Evolutionary conservation across 305 asterid genomes (phyloP), one percentile per base, ranked within the genome.

Genomic region (Fraxinus ornus): DNA sequence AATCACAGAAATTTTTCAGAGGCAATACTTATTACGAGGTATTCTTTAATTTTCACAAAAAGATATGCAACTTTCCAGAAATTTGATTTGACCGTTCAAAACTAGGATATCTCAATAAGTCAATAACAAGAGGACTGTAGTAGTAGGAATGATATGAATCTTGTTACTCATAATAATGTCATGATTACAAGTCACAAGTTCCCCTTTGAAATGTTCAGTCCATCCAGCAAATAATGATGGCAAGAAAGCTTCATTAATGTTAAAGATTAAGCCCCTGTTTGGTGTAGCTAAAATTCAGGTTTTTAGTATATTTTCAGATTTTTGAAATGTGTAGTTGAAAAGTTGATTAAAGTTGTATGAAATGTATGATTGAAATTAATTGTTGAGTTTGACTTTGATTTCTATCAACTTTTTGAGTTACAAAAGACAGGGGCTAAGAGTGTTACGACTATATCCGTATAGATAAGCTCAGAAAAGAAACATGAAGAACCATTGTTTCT

Each of bases 401-500:
- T 47, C 19, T 15, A 47, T 47, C 57, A 13, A 47, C 57, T 47
- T 47, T 47, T 47, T 12, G 13, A 3, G 52, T 47, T 47, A 47
- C 55, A 47, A 13, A 15, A 47, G 10, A 47, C 57, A 13, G n/a
- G 57, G 57, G 57, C 47, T 5, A 52, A 72, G 30, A 62, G 78
- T 9, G 52, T 21, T 47, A 47, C 19, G 3, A 62, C 76, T 2
- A 26, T 30, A 28, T 37, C 4, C 24, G 75, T 49, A 64, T 76
- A 13, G 73, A n/a, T 52, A 22, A 72, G 49, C 68, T 74, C 75
- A 73, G 55, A 28, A 70, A 78, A 55, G 44, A 71, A 73, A 79
- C 47, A 28, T 32, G 9, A 4, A 15, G 62, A 30, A 72, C 1
- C 71, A 71, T 21, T n/a, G 49, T 28, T 80, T 64, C 57, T 15